Evolutionary conservation across 345 rosid species (phyloP).

Genomic region (Eutrema yunnanense): DNA sequence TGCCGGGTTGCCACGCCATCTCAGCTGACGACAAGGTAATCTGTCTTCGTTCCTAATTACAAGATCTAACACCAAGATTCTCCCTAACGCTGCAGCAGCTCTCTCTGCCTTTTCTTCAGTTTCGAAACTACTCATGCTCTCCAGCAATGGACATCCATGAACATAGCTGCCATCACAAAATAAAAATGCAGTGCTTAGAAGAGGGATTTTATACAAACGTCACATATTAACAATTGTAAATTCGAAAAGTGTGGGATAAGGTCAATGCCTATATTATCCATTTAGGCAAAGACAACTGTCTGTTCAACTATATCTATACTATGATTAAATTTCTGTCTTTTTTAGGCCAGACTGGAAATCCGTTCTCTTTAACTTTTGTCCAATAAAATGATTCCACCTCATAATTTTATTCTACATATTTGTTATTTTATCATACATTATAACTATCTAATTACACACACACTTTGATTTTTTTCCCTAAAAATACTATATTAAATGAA

Average conservation of each 20-base stretch:
- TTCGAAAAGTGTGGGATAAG: not conserved
- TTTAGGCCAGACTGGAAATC: not conserved
- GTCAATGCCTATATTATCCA: constrained; percentile 2
- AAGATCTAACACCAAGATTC: constrained; percentile 87
- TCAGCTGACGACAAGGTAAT: constrained; percentile 82
- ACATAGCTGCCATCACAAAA: constrained; percentile 60
- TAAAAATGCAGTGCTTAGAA: constrained; percentile 7
- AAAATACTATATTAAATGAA: not conserved
- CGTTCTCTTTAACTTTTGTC: not conserved
- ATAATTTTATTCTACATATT: not conserved
- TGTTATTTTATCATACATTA: not conserved
- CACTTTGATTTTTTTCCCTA: not conserved
- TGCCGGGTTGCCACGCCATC: constrained; percentile 98
- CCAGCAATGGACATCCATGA: constrained; percentile 91
- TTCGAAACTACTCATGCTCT: constrained; percentile 73
- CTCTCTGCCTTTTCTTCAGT: constrained; percentile 60
- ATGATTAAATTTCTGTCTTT: not conserved
- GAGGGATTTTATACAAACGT: not conserved
- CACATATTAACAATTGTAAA: not conserved
- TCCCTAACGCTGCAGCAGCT: constrained; percentile 84
- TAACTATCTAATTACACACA: not conserved
- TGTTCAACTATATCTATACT: not conserved
- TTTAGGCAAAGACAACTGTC: constrained; percentile 1
- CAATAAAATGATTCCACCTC: constrained; percentile 7
- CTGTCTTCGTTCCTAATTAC: constrained; percentile 96